These are phyloP conservation scores for Potentilla sterilis DNA, from an alignment of 306 rosid species.

Conservation along the genomic window DNA sequence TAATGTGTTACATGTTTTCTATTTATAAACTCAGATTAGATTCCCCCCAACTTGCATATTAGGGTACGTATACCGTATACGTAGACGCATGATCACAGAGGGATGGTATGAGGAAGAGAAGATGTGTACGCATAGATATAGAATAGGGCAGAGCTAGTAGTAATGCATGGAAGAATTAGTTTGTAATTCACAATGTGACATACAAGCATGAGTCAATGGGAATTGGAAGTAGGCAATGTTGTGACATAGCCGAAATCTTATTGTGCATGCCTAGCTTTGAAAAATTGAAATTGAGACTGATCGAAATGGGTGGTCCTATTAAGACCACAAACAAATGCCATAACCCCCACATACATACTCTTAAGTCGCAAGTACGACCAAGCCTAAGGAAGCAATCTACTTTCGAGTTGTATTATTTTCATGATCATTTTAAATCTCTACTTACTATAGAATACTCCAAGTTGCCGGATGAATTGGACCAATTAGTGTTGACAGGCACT, in stretches of 20 bases:
- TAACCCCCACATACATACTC: not conserved
- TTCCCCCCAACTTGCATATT: not conserved
- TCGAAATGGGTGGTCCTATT: not conserved
- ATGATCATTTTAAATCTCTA: too few species aligned
- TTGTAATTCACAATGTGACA: not conserved
- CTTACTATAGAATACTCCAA: not conserved
- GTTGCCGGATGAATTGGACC: too few species aligned
- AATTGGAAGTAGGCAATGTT: not conserved
- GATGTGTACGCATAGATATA: not conserved
- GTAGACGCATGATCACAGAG: not conserved
- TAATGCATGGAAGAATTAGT: not conserved
- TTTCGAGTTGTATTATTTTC: not conserved
- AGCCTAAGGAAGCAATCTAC: not conserved
- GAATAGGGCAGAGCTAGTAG: not conserved
- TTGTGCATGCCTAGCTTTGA: not conserved
- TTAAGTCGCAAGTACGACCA: not conserved
- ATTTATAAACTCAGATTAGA: not conserved
- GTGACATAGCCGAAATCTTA: not conserved
- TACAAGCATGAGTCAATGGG: not conserved
- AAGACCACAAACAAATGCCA: slow-evolving; percentile 1
- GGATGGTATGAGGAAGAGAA: slow-evolving; percentile 1
- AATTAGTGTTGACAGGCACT: too few species aligned
- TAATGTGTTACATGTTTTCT: not conserved
- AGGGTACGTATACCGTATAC: not conserved
- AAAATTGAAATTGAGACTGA: not conserved